phyloP scores from a whole-genome alignment of 2,329 filamentous ascomycete species.

The Fusarium albosuccineum region DNA sequence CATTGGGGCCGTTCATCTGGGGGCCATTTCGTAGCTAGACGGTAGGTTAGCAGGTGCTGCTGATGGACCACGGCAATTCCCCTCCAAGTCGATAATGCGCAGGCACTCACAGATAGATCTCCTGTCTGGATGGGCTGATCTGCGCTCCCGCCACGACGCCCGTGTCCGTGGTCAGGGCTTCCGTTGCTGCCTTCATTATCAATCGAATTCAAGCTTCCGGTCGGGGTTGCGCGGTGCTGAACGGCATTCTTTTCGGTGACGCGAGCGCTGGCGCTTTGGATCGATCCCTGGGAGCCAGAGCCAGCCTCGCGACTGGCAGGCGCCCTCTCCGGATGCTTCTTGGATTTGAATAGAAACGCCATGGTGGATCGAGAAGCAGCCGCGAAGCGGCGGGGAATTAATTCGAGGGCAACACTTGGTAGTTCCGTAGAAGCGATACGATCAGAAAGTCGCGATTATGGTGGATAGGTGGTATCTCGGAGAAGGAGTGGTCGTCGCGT shows the following conservation, averaged over 20 bases:
- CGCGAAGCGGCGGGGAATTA: slow-evolving; percentile 52
- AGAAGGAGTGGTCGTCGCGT: slow-evolving; percentile 37
- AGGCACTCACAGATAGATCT: slow-evolving; percentile 58
- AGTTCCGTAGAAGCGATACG: slow-evolving; percentile 16
- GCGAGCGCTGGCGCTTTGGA: slow-evolving; percentile 63
- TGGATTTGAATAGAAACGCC: slow-evolving; percentile 87
- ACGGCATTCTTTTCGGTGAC: slow-evolving; percentile 63
- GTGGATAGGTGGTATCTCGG: slow-evolving; percentile 10
- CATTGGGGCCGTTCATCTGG: slow-evolving; percentile 69
- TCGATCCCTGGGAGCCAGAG: slow-evolving; percentile 59
- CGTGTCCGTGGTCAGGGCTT: slow-evolving; percentile 65
- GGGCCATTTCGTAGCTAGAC: slow-evolving; percentile 65
- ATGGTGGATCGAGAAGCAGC: slow-evolving; percentile 64
- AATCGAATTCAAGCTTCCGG: slow-evolving; percentile 82
- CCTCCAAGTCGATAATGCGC: not conserved
- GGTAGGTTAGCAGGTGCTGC: slow-evolving; percentile 24
- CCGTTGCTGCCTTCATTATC: slow-evolving; percentile 68
- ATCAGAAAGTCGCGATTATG: slow-evolving; percentile 13
- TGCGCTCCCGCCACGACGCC: slow-evolving; percentile 65
- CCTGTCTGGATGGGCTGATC: slow-evolving; percentile 60
- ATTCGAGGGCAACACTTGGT: slow-evolving; percentile 35
- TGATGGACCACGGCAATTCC: not conserved
- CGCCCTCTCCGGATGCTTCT: slow-evolving; percentile 77
- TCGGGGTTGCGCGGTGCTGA: slow-evolving; percentile 75
- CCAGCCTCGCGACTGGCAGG: slow-evolving; percentile 68